Percentiles rank a stretch among this genome's conserved stretches.
These are phyloP conservation scores for Ehretia macrophylla DNA, from an alignment of 257 asterid species.

Conservation along the genomic window DNA sequence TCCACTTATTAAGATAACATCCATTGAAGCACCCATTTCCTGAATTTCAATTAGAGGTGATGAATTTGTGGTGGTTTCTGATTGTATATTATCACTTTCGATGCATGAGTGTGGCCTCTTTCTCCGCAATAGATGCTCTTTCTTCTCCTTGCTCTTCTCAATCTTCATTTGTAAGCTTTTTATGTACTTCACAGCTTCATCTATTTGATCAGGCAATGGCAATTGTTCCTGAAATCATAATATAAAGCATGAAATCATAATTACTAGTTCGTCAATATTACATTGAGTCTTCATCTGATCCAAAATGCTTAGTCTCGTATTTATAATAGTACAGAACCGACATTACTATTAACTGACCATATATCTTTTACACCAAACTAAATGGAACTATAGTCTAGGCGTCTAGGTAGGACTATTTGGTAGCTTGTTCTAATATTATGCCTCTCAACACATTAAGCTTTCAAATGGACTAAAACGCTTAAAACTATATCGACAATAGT, in stretches of 20 bases:
- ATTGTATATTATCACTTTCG: constrained; percentile 6
- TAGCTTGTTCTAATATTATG: too few species aligned
- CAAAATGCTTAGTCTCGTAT: too few species aligned
- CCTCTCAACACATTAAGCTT: too few species aligned
- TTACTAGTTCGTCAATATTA: too few species aligned
- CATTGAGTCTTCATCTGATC: too few species aligned
- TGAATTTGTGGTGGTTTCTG: constrained; percentile 1
- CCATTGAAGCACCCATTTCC: constrained; percentile 38
- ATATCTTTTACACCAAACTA: too few species aligned
- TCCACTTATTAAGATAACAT: constrained; percentile 24
- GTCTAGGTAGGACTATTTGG: too few species aligned
- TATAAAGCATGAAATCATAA: background rate
- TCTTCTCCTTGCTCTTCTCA: constrained; percentile 28
- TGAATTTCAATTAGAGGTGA: constrained; percentile 37
- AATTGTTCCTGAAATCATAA: constrained; percentile 25
- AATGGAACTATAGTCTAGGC: too few species aligned
- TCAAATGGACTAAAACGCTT: too few species aligned
- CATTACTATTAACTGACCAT: too few species aligned
- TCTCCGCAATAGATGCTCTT: constrained; percentile 19
- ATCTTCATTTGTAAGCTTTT: constrained; percentile 24
- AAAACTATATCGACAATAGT: too few species aligned
- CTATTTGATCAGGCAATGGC: constrained; percentile 45
- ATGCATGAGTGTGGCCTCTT: constrained; percentile 8
- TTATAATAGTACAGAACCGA: too few species aligned
- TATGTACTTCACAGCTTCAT: constrained; percentile 37